Percentiles rank a stretch among this genome's conserved stretches.
Evolutionary conservation across 129 eudicot species (phyloP).

Genomic region (carrot (Daucus carota)): DH1_v3.0 NC_030388.2:26829001-26829500

Average conservation of each 20-base stretch:
- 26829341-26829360: conserved; percentile 83
- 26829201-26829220: conserved; percentile 1
- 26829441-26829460: not conserved
- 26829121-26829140: not conserved
- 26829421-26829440: not conserved
- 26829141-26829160: not conserved
- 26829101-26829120: not conserved
- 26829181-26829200: no score
- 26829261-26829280: conserved; percentile 77
- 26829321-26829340: conserved; percentile 68
- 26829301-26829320: conserved; percentile 77
- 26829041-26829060: conserved; percentile 95
- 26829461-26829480: conserved; percentile 77
- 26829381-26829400: not conserved
- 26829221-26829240: conserved; percentile 80
- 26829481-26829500: conserved; percentile 68
- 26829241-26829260: conserved; percentile 55
- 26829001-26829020: conserved; percentile 27
- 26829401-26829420: not conserved
- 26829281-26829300: conserved; percentile 65
- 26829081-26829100: conserved; percentile 18
- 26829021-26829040: conserved; percentile 82
- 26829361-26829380: conserved; percentile 34
- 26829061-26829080: conserved; percentile 99
- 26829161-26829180: not conserved